Evolutionary conservation across 495 filamentous ascomycete species (phyloP).

Genomic region (Tuber magnatum): DNA sequence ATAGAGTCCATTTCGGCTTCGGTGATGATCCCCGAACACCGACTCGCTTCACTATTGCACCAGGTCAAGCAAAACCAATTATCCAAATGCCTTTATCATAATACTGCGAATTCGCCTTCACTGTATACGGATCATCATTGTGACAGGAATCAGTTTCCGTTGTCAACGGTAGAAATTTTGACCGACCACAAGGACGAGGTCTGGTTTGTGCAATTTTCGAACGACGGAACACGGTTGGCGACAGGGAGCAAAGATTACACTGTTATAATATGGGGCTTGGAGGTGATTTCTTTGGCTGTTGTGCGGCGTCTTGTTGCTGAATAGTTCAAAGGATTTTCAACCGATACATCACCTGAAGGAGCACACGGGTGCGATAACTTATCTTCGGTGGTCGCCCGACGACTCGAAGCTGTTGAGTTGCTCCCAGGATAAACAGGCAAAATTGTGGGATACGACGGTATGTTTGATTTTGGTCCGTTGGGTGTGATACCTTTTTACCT

Average conservation of each 20-base stretch:
- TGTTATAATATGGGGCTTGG: conserved; percentile 77
- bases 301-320: conserved; percentile 17
- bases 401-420: conserved; percentile 77
- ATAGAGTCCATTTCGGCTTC: conserved; percentile 85
- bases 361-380: conserved; percentile 61
- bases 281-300: conserved; percentile 30
- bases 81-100: conserved; percentile 79
- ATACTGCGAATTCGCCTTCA: conserved; percentile 66
- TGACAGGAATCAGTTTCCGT: conserved; percentile 69
- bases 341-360: conserved; percentile 58
- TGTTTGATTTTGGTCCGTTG: conserved; percentile 33
- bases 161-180: conserved; percentile 59
- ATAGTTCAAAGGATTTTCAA: conserved; percentile 48
- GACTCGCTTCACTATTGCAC: conserved; percentile 74
- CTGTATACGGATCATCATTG: conserved; percentile 86
- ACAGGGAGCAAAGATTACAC: conserved; percentile 67
- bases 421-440: conserved; percentile 63
- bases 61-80: conserved; percentile 79
- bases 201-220: conserved; percentile 83
- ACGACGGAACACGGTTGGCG: conserved; percentile 76
- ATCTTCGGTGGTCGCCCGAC: conserved; percentile 86
- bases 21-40: conserved; percentile 96
- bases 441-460: conserved; percentile 73
- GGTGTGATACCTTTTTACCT: neutral
- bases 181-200: conserved; percentile 73